Base-by-base conservation (phyloP, 139 green algal genomes). In the Trebouxia sp. region DNA sequence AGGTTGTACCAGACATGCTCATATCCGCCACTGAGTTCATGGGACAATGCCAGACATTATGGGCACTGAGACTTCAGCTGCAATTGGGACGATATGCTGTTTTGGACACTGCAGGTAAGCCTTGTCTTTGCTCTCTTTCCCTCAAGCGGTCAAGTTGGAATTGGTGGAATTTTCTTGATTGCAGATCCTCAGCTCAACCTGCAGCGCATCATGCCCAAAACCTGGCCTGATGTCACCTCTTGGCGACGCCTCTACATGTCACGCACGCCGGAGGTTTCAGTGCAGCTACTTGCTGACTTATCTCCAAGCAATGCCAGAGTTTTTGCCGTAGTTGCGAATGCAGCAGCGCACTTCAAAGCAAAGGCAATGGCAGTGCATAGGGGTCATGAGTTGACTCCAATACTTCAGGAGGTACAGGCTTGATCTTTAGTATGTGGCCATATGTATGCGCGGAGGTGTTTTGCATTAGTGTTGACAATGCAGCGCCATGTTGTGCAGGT, bases 51-150 rank as follows among this genome's bases (percentile, higher is more conserved):
- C 58, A 69, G 6, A 69, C 39, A 30, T 69, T 69, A 30, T 69
- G 58, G 58, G 58, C 58, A 69, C 58, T 69, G 58, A 69, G 58
- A 42, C 30, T 69, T 28, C 58, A 69, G 58, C 58, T 69, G 58
- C 58, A 69, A 30, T 30, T 69, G 58, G 28, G 58, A 30, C 58
- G 41, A 30, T 69, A 8, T 28, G 28, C 58, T 69, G 30, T 69
- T 8, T 69, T 69, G 41, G 58, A 41, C 58, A 69, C 58, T 30
- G 39, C 58, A 69, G 58, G 58, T 69, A 69, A 42, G 41, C 58
- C n/a, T n/a, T n/a, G n/a, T n/a, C n/a, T n/a, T n/a, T n/a, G n/a
- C n/a, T n/a, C n/a, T n/a, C n/a, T n/a, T n/a, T n/a, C n/a, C n/a
- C n/a, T n/a, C n/a, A n/a, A n/a, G n/a, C n/a, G n/a, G n/a, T n/a